These are phyloP conservation scores for Gnomoniopsis smithogilvyi DNA, from an alignment of 2,329 filamentous ascomycete genomes.

Conservation along the genomic window DNA sequence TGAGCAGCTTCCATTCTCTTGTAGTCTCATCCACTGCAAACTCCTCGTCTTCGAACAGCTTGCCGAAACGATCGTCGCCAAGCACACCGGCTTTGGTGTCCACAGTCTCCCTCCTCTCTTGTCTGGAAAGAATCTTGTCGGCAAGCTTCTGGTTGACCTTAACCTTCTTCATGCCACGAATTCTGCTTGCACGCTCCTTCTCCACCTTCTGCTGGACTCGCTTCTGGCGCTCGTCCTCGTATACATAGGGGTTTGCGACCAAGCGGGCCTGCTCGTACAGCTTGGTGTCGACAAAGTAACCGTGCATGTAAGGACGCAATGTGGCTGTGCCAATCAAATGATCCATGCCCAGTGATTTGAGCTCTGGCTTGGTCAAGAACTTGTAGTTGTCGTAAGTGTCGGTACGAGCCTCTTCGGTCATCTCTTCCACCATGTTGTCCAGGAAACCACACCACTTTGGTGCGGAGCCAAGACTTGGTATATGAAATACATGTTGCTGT, in stretches of 20 bases:
- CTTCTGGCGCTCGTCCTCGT: slow-evolving; percentile 88
- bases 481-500: slow-evolving; percentile 92
- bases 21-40: slow-evolving; percentile 89
- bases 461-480: slow-evolving; percentile 88
- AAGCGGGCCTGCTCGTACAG: slow-evolving; percentile 92
- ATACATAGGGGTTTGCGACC: slow-evolving; percentile 90
- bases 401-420: slow-evolving; percentile 78
- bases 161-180: slow-evolving; percentile 92
- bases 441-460: slow-evolving; percentile 96
- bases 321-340: slow-evolving; percentile 89
- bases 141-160: slow-evolving; percentile 89
- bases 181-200: slow-evolving; percentile 92
- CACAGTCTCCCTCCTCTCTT: slow-evolving; percentile 56
- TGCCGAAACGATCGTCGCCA: slow-evolving; percentile 80
- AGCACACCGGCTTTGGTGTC: slow-evolving; percentile 66
- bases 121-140: slow-evolving; percentile 67
- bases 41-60: slow-evolving; percentile 88
- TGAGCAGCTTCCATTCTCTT: slow-evolving; percentile 81
- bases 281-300: slow-evolving; percentile 94
- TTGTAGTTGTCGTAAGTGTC: slow-evolving; percentile 99
- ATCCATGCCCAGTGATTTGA: slow-evolving; percentile 79
- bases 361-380: slow-evolving; percentile 85
- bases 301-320: slow-evolving; percentile 96
- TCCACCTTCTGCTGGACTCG: slow-evolving; percentile 93
- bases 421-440: slow-evolving; percentile 97